phyloP scores from a whole-genome alignment of 306 rosid genomes.

The Castanea sativa region DNA sequence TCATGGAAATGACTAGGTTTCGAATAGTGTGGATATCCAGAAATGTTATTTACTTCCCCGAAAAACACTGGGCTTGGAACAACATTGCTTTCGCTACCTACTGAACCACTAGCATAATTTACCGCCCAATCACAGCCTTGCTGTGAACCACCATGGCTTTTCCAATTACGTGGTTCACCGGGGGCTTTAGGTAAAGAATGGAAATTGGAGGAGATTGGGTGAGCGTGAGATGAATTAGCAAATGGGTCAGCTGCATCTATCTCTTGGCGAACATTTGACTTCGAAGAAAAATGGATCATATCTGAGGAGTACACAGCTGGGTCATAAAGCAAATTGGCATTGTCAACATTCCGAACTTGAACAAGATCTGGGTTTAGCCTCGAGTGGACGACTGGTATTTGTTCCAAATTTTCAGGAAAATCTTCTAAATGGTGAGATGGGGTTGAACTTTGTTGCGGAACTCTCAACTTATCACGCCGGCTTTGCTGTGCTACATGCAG shows the following conservation, averaged over 20 bases:
- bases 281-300: conserved; percentile 35
- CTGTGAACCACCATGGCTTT: conserved; percentile 20
- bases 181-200: conserved; percentile 29
- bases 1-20: conserved; percentile 27
- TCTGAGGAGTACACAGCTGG: conserved; percentile 39
- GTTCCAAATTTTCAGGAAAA: conserved; percentile 32
- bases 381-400: conserved; percentile 27
- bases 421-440: conserved; percentile 21
- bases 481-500: conserved; percentile 85
- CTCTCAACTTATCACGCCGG: conserved; percentile 80
- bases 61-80: conserved; percentile 13
- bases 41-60: conserved; percentile 24
- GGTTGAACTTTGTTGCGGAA: conserved; percentile 29
- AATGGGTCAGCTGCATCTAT: conserved; percentile 23
- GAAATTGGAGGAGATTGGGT: not conserved
- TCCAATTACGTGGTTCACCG: conserved; percentile 34
- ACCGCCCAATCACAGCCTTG: conserved; percentile 54
- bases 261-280: conserved; percentile 30
- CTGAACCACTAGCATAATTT: conserved; percentile 37
- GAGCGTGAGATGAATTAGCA: conserved; percentile 13
- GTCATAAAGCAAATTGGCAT: conserved; percentile 55
- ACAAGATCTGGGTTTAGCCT: conserved; percentile 42
- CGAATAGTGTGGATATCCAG: conserved; percentile 20
- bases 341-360: conserved; percentile 56
- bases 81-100: conserved; percentile 4